A percentile compares a stretch with the other conserved stretches of the same genome.
Evolutionary conservation across 2,329 filamentous ascomycete species (phyloP).

Genomic region (Periconia macrospinosa): DNA sequence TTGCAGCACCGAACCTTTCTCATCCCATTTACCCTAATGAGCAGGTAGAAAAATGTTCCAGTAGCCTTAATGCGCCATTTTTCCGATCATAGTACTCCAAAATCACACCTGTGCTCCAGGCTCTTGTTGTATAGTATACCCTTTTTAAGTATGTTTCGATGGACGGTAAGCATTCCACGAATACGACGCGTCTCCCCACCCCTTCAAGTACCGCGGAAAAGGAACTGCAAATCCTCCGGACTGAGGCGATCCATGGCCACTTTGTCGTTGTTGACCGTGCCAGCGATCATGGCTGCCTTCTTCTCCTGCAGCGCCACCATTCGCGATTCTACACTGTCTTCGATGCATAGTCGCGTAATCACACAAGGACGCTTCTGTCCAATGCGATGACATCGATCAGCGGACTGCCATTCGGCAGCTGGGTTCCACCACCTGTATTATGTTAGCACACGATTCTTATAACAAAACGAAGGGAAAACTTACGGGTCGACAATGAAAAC

Average conservation of each 20-base stretch:
- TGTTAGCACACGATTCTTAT: conserved; percentile 23
- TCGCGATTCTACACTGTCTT: conserved; percentile 93
- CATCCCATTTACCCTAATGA: no score
- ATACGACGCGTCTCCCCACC: not conserved
- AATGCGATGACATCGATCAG: conserved; percentile 84
- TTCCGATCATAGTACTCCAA: no score
- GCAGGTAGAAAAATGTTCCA: no score
- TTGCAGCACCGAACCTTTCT: no score
- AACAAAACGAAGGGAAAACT: conserved; percentile 46
- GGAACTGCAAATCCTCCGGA: conserved; percentile 90
- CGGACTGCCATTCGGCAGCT: conserved; percentile 99
- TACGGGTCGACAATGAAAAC: conserved; percentile 97
- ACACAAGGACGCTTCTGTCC: conserved; percentile 92
- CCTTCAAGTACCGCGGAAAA: conserved; percentile 74
- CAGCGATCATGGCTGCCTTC: conserved; percentile 97
- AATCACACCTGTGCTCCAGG: no score
- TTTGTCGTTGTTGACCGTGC: conserved; percentile 92
- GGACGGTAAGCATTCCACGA: not conserved
- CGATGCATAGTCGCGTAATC: conserved; percentile 92
- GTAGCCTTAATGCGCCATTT: no score
- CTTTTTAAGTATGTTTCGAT: not conserved
- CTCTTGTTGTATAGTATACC: not conserved
- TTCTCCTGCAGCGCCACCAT: conserved; percentile 98
- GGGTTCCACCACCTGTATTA: conserved; percentile 89
- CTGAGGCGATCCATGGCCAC: conserved; percentile 88